Conservation (phyloP, 2,329 filamentous ascomycete genomes). For the Cercospora citrullina region DNA sequence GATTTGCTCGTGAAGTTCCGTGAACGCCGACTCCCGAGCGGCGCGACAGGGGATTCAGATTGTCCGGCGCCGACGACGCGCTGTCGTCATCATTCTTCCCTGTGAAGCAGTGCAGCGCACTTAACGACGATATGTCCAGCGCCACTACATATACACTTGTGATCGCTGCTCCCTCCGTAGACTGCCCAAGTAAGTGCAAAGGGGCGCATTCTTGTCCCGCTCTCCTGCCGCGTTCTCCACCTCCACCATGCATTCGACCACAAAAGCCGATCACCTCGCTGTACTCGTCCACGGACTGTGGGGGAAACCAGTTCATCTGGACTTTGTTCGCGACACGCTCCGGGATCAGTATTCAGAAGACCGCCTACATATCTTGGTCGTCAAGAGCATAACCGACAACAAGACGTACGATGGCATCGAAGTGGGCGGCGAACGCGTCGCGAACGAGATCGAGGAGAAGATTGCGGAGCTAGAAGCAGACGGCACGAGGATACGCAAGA, state of each 20-base stretch:
- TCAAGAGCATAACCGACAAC: conserved; percentile 71
- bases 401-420: conserved; percentile 70
- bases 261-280: conserved; percentile 63
- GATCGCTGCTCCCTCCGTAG: not conserved
- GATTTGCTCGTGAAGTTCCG: not conserved
- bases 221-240: not conserved
- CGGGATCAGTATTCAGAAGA: conserved; percentile 62
- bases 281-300: conserved; percentile 80
- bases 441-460: conserved; percentile 62
- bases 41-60: not conserved
- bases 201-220: not conserved
- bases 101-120: not conserved
- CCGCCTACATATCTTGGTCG: conserved; percentile 67
- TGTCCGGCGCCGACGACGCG: not conserved
- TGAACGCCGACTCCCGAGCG: not conserved
- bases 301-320: conserved; percentile 76
- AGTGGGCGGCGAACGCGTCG: conserved; percentile 65
- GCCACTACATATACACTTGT: not conserved
- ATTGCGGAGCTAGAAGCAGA: conserved; percentile 55
- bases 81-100: not conserved
- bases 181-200: not conserved
- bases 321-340: conserved; percentile 65
- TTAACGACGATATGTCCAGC: not conserved
- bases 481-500: conserved; percentile 72
- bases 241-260: conserved; percentile 17